Base-by-base conservation (phyloP, 2,329 filamentous ascomycete genomes). In the Alternaria gansuensis region DNA sequence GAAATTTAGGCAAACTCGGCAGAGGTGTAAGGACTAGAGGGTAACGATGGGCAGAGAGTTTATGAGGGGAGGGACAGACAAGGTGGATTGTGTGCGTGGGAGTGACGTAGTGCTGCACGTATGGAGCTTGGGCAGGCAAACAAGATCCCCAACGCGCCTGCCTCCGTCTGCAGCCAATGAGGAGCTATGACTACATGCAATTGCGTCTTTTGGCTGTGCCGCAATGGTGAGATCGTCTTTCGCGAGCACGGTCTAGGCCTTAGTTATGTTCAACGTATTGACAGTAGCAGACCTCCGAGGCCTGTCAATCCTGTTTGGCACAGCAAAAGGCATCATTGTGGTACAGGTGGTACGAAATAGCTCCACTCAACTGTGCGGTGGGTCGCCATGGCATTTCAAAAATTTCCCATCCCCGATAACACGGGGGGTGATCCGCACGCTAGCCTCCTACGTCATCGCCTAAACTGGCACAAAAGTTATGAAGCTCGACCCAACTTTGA, bases 41-140 rank as follows among this genome's bases (percentile, higher is more conserved):
- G 37, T 46, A 59, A 57, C 44, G 65, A 61, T 55, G 60, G 44
- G 48, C 52, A 43, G 51, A 52, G 54, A 44, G 50, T 63, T 73
- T 72, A 73, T 62, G 69, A 68, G 68, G 68, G 67, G 66, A 67
- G 68, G 67, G 66, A 60, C 45, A 64, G 59, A 69, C 68, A 66
- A 69, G 55, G 53, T 44, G 58, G 54, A 51, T 43, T 31, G 51
- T 60, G 43, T 58, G 59, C 60, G 63, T 64, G 54, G 21, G 11
- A 52, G 69, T 73, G 71, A 75, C 72, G 74, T 76, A 73, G 65
- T 62, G 33, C 57, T 64, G 62, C 63, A 71, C 69, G 66, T 71
- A 64, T 24, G 51, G 50, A 54, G 54, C 55, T 60, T 49, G 40
- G 57, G 46, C 64, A 63, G 57, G 46, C 64, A 63, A 67, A 67